Percentiles rank a stretch among this genome's conserved stretches.
phyloP scores from a whole-genome alignment of 371 early-diverging fungal species.

The Mortierella polycephala region DNA sequence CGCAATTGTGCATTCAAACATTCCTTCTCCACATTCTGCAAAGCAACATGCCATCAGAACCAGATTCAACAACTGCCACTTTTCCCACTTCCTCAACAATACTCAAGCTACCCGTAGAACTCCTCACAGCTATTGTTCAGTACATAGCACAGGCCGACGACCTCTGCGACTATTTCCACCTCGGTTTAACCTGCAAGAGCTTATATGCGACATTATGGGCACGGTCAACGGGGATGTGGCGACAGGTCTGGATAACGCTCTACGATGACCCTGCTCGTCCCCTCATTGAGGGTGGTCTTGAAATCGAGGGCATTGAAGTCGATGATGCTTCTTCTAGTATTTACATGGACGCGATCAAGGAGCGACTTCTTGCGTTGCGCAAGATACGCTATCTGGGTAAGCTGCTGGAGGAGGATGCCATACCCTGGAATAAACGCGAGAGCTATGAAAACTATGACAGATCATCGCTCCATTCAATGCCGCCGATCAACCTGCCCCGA shows the following conservation, averaged over 20 bases:
- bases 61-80: background rate
- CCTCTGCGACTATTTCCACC: background rate
- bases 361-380: background rate
- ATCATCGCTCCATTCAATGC: background rate
- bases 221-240: conserved; percentile 10
- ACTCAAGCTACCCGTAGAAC: conserved; percentile 1
- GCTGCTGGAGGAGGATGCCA: background rate
- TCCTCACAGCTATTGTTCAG: background rate
- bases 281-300: background rate
- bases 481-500: too few relatives aligned
- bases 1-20: too few relatives aligned
- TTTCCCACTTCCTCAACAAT: background rate
- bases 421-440: background rate
- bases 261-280: conserved; percentile 2
- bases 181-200: conserved; percentile 7
- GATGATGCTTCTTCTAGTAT: background rate
- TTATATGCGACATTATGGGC: conserved; percentile 11
- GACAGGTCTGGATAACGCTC: background rate
- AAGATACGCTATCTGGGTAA: background rate
- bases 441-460: background rate
- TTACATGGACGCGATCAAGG: background rate
- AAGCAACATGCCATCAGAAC: too few relatives aligned
- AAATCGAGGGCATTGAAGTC: too few relatives aligned
- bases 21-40: too few relatives aligned
- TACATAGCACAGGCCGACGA: conserved; percentile 12